These are phyloP conservation scores for Tetradesmus obliquus DNA, from an alignment of 139 green algal species.

Conservation along the genomic window DNA sequence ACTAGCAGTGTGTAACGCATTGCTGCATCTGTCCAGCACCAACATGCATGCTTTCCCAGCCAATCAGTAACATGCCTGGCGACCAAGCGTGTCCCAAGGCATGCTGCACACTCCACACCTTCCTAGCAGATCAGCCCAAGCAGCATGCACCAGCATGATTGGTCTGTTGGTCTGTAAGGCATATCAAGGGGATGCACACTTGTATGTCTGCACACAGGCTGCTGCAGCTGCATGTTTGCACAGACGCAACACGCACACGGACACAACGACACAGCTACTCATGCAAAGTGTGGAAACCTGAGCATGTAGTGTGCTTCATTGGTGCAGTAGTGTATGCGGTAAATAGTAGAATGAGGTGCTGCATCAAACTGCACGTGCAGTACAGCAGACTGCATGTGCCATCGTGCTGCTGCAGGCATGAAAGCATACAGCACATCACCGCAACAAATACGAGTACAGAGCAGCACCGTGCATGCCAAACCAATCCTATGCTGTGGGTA, in stretches of 20 bases:
- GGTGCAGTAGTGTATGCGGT: no score
- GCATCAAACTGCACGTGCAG: no score
- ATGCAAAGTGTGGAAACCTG: background rate
- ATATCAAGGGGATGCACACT: background rate
- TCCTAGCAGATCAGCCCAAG: background rate
- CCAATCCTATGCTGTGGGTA: background rate
- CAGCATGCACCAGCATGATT: background rate
- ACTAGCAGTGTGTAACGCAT: background rate
- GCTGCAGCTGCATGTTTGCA: background rate
- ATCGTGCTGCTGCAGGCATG: background rate
- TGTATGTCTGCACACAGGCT: background rate
- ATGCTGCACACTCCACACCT: background rate
- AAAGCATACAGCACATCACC: no score
- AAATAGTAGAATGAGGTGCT: no score
- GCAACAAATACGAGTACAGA: background rate
- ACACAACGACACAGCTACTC: background rate
- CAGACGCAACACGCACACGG: background rate
- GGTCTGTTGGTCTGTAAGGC: background rate
- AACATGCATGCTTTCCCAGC: background rate
- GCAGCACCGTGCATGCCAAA: background rate
- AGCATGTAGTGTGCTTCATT: background rate
- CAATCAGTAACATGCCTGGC: background rate
- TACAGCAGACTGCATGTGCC: background rate
- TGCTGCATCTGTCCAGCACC: background rate
- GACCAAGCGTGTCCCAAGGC: background rate